These are phyloP conservation scores for Sporothrix sp. DNA, from an alignment of 2,329 filamentous ascomycete genomes.

Conservation along the genomic window DNA sequence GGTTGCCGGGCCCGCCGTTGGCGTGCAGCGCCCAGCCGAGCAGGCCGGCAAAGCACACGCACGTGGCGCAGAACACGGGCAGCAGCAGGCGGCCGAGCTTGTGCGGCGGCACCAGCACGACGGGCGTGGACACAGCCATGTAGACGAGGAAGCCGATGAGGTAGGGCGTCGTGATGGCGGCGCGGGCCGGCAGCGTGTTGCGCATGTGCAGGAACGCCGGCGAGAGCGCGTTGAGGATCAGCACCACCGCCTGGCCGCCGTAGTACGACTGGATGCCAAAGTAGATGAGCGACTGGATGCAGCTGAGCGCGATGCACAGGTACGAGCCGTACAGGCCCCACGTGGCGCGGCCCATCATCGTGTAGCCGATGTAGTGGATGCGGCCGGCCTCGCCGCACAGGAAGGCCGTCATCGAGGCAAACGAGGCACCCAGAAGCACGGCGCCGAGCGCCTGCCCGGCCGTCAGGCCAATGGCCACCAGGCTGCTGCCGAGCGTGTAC, in stretches of 20 bases:
- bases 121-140: neutral
- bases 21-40: conserved; percentile 3
- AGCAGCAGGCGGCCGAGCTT: conserved; percentile 3
- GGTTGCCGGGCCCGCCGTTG: conserved; percentile 1
- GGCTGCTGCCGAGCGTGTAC: neutral
- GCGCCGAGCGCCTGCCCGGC: neutral
- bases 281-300: conserved; percentile 5
- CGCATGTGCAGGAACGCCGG: conserved; percentile 1
- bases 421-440: neutral
- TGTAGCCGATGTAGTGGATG: conserved; percentile 6
- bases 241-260: neutral
- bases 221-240: neutral
- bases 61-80: neutral
- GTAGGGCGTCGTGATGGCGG: conserved; percentile 1
- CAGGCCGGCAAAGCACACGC: conserved; percentile 4
- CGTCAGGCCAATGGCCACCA: conserved; percentile 2
- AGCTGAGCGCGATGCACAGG: conserved; percentile 1
- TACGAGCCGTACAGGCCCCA: conserved; percentile 1
- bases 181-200: conserved; percentile 2
- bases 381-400: conserved; percentile 1
- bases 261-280: conserved; percentile 7
- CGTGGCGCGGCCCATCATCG: conserved; percentile 3
- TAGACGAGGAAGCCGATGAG: conserved; percentile 1
- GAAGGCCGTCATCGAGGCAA: neutral
- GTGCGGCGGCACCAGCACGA: neutral